These are phyloP conservation scores for Cercophora scortea DNA, from an alignment of 495 filamentous ascomycete genomes.

Conservation along the genomic window DNA sequence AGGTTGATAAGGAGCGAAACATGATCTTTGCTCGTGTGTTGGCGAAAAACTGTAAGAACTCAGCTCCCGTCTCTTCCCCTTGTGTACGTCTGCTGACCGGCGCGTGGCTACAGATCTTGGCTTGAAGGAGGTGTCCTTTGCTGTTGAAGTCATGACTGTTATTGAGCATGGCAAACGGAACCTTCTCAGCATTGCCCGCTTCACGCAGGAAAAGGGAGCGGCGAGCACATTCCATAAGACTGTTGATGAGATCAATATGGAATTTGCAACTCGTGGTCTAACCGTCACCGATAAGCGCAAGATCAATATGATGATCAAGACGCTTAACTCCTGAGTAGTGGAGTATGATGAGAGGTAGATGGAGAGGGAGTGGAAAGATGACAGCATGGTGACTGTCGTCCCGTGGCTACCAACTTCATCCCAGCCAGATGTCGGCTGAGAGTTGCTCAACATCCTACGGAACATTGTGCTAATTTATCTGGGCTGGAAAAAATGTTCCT, in stretches of 20 bases:
- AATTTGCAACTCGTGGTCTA: constrained; percentile 51
- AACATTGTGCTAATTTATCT: no score
- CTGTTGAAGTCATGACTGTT: constrained; percentile 74
- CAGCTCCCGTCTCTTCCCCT: background rate
- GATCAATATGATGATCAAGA: constrained; percentile 60
- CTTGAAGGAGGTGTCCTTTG: constrained; percentile 72
- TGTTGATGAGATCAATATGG: constrained; percentile 59
- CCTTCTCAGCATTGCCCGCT: constrained; percentile 64
- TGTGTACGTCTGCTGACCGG: constrained; percentile 15
- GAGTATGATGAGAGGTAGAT: no score
- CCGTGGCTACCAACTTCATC: no score
- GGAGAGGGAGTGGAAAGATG: no score
- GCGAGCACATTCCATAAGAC: constrained; percentile 78
- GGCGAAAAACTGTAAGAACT: constrained; percentile 63
- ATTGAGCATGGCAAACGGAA: constrained; percentile 69
- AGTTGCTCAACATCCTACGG: no score
- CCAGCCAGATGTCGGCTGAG: no score
- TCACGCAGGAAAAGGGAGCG: constrained; percentile 82
- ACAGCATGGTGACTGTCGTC: no score
- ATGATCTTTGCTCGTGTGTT: constrained; percentile 70
- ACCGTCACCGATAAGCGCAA: constrained; percentile 64
- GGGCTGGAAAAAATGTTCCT: no score
- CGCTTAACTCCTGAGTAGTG: constrained; percentile 31
- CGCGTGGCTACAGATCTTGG: constrained; percentile 47
- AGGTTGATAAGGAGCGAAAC: constrained; percentile 63